These are phyloP conservation scores for Blechomonas ayalai DNA, from an alignment of 208 protist genomes.

Conservation along the genomic window DNA sequence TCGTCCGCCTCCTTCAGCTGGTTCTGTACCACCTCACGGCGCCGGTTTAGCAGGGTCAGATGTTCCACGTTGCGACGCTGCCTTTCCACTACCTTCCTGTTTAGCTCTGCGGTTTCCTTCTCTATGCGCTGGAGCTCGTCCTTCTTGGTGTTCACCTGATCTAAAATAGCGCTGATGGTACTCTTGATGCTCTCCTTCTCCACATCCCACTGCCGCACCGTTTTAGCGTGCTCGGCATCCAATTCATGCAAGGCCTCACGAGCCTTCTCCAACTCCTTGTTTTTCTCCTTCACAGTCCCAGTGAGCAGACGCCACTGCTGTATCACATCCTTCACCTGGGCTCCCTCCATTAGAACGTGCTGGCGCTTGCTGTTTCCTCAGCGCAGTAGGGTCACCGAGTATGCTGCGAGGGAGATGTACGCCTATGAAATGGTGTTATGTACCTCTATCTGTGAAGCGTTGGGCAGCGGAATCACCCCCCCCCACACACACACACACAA, in stretches of 20 bases:
- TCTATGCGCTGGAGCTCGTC: slow-evolving; percentile 58
- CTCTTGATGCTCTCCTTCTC: slow-evolving; percentile 71
- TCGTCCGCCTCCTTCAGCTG: slow-evolving; percentile 37
- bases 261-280: slow-evolving; percentile 35
- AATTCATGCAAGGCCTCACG: slow-evolving; percentile 30
- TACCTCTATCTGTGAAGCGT: background rate
- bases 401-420: too few species aligned
- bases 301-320: slow-evolving; percentile 62
- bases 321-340: slow-evolving; percentile 63
- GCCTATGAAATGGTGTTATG: background rate
- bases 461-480: background rate
- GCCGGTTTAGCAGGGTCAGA: slow-evolving; percentile 34
- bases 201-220: slow-evolving; percentile 63
- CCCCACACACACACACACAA: background rate
- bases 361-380: too few species aligned
- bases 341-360: slow-evolving; percentile 13
- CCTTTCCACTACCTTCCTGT: slow-evolving; percentile 63
- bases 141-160: slow-evolving; percentile 53
- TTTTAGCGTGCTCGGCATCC: slow-evolving; percentile 39
- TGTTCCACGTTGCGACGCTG: slow-evolving; percentile 65
- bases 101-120: slow-evolving; percentile 43
- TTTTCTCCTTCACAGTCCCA: slow-evolving; percentile 34
- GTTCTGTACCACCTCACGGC: slow-evolving; percentile 23
- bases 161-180: slow-evolving; percentile 56
- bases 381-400: too few species aligned